phyloP scores from a whole-genome alignment of 1,284 basidiomycete genomes.

The Neolentinus lepideus region DNA sequence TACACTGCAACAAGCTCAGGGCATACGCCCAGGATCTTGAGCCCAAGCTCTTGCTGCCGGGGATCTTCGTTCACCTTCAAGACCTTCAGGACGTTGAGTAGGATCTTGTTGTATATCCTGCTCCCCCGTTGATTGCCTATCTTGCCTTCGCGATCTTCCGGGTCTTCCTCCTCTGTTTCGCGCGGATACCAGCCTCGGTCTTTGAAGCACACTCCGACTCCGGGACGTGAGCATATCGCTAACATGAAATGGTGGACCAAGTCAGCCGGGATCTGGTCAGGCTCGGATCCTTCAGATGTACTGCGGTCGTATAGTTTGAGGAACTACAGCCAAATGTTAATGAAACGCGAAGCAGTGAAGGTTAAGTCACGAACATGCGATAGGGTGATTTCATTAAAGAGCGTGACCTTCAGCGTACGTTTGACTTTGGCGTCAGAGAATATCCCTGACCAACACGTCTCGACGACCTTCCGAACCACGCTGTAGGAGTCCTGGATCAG shows the following conservation, averaged over 20 bases:
- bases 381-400: slow-evolving; percentile 61
- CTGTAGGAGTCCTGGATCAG: slow-evolving; percentile 53
- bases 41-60: slow-evolving; percentile 78
- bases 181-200: slow-evolving; percentile 91
- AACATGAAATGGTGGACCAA: slow-evolving; percentile 85
- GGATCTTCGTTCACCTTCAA: slow-evolving; percentile 81
- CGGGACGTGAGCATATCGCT: slow-evolving; percentile 79
- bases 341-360: background rate
- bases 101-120: slow-evolving; percentile 80
- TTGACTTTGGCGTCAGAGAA: slow-evolving; percentile 68
- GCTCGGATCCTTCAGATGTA: slow-evolving; percentile 41
- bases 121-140: slow-evolving; percentile 23
- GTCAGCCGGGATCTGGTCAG: slow-evolving; percentile 63
- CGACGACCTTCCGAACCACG: slow-evolving; percentile 50
- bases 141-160: slow-evolving; percentile 25
- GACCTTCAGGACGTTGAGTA: slow-evolving; percentile 67
- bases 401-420: slow-evolving; percentile 55
- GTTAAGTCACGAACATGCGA: slow-evolving; percentile 40
- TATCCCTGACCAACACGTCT: slow-evolving; percentile 60
- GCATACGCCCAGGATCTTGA: slow-evolving; percentile 73
- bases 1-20: slow-evolving; percentile 85
- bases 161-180: slow-evolving; percentile 31
- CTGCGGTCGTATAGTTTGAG: slow-evolving; percentile 61
- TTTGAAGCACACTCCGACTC: slow-evolving; percentile 81
- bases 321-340: slow-evolving; percentile 34